These are phyloP conservation scores for Fusarium verticillioides DNA, from an alignment of 2,329 filamentous ascomycete genomes.

Conservation along the genomic window DNA sequence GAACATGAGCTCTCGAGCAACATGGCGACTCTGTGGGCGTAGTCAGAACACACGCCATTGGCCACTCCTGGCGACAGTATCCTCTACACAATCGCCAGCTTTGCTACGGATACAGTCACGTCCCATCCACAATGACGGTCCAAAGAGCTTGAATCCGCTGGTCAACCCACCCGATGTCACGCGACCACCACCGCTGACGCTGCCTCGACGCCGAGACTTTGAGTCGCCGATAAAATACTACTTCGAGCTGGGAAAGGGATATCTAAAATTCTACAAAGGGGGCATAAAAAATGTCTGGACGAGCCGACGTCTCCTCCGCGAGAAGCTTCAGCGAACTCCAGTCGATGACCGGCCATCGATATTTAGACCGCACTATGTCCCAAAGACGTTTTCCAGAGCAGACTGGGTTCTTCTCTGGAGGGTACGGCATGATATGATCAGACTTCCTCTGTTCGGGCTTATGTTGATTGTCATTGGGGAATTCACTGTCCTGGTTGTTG, in stretches of 20 bases:
- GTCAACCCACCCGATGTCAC: conserved; percentile 80
- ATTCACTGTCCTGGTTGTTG: conserved; percentile 83
- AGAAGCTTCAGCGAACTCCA: conserved; percentile 57
- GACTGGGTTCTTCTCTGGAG: conserved; percentile 78
- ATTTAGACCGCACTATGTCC: conserved; percentile 49
- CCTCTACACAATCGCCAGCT: conserved; percentile 12
- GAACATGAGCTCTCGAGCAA: conserved; percentile 48
- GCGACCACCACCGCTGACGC: conserved; percentile 74
- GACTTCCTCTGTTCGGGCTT: conserved; percentile 81
- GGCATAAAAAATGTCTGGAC: conserved; percentile 79
- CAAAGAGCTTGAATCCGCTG: conserved; percentile 49
- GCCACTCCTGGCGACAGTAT: conserved; percentile 4
- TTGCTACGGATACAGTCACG: conserved; percentile 29
- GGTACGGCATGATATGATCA: conserved; percentile 76
- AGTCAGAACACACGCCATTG: conserved; percentile 34
- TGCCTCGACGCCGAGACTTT: conserved; percentile 64
- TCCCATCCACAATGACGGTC: conserved; percentile 41
- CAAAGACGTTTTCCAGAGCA: conserved; percentile 63
- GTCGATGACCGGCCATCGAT: conserved; percentile 64
- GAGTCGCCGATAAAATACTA: conserved; percentile 58
- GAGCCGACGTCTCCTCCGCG: conserved; percentile 68
- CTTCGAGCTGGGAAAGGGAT: conserved; percentile 76
- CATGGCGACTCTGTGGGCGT: conserved; percentile 47
- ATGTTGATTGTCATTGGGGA: conserved; percentile 85
- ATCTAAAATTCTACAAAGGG: conserved; percentile 86